Evolutionary conservation across 352 stramenopile species (phyloP).

Genomic region (Phytophthora syringae): DNA sequence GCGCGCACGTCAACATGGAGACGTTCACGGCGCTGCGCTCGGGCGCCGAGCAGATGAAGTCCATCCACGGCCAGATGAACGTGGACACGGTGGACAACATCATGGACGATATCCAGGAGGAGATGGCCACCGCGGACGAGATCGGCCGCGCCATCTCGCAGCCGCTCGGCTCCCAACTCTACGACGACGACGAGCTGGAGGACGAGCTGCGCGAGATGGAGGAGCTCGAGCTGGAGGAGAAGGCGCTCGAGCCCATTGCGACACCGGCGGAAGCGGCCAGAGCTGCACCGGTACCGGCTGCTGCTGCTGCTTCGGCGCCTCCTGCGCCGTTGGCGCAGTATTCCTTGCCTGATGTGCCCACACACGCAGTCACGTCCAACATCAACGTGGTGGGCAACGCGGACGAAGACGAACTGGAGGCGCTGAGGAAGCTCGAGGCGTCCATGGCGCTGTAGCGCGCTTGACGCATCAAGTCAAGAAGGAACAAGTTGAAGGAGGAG

Average conservation of each 20-base stretch:
- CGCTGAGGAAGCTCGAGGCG: slow-evolving; percentile 83
- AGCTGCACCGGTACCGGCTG: slow-evolving; percentile 29
- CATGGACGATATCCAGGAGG: slow-evolving; percentile 98
- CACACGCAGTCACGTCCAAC: slow-evolving; percentile 75
- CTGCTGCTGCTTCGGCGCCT: slow-evolving; percentile 32
- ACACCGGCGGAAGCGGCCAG: slow-evolving; percentile 34
- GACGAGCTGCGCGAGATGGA: slow-evolving; percentile 94
- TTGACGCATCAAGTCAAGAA: slow-evolving; percentile 11
- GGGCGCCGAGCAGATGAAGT: slow-evolving; percentile 94
- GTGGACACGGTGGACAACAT: slow-evolving; percentile 98
- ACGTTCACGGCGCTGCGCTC: slow-evolving; percentile 95
- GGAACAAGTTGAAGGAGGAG: slow-evolving; percentile 9
- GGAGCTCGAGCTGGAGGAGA: slow-evolving; percentile 91
- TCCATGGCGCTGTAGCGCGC: slow-evolving; percentile 81
- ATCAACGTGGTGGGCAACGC: slow-evolving; percentile 74
- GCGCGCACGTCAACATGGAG: slow-evolving; percentile 95
- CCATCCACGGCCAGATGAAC: slow-evolving; percentile 95
- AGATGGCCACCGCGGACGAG: slow-evolving; percentile 96
- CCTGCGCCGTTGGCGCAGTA: slow-evolving; percentile 47
- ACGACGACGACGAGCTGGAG: slow-evolving; percentile 95
- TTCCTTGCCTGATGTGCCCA: slow-evolving; percentile 81
- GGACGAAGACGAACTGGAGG: slow-evolving; percentile 87
- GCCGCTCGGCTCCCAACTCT: slow-evolving; percentile 92
- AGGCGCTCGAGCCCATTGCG: slow-evolving; percentile 65
- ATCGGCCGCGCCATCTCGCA: slow-evolving; percentile 95